These are phyloP conservation scores for Acarospora socialis DNA, from an alignment of 2,329 filamentous ascomycete genomes.

Conservation along the genomic window DNA sequence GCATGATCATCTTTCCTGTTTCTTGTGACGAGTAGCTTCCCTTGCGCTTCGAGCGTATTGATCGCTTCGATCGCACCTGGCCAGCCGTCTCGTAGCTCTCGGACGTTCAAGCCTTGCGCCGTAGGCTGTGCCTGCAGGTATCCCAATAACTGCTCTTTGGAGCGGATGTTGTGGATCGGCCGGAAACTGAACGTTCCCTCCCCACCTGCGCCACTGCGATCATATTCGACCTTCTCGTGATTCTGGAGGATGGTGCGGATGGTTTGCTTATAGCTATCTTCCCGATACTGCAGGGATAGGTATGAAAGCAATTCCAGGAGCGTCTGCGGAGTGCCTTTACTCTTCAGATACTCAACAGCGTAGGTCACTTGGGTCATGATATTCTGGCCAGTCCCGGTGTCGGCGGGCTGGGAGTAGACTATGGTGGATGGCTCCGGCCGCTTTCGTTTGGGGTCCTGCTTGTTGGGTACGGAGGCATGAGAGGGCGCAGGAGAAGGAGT, in stretches of 20 bases:
- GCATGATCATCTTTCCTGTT: slow-evolving; percentile 87
- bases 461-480: slow-evolving; percentile 21
- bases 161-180: slow-evolving; percentile 70
- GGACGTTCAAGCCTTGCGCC: slow-evolving; percentile 66
- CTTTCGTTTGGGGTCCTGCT: slow-evolving; percentile 42
- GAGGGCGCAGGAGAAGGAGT: slow-evolving; percentile 48
- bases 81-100: slow-evolving; percentile 95
- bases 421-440: slow-evolving; percentile 39
- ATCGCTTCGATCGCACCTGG: slow-evolving; percentile 68
- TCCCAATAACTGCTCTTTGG: slow-evolving; percentile 59
- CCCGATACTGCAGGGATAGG: slow-evolving; percentile 52
- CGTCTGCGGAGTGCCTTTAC: slow-evolving; percentile 52
- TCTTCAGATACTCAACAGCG: slow-evolving; percentile 68
- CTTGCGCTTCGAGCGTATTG: slow-evolving; percentile 59
- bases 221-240: slow-evolving; percentile 47
- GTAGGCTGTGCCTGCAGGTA: slow-evolving; percentile 72
- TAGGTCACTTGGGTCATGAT: slow-evolving; percentile 81
- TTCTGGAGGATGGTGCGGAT: slow-evolving; percentile 55
- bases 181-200: slow-evolving; percentile 68
- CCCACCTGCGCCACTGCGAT: slow-evolving; percentile 47
- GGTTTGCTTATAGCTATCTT: slow-evolving; percentile 46
- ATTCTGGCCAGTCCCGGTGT: slow-evolving; percentile 62
- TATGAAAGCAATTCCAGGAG: slow-evolving; percentile 69
- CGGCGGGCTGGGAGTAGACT: slow-evolving; percentile 62
- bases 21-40: slow-evolving; percentile 70